Percentiles rank a stretch among this genome's conserved stretches.
Evolutionary conservation across 1,284 basidiomycete species (phyloP).

Genomic region (Peniophora sp.): DNA sequence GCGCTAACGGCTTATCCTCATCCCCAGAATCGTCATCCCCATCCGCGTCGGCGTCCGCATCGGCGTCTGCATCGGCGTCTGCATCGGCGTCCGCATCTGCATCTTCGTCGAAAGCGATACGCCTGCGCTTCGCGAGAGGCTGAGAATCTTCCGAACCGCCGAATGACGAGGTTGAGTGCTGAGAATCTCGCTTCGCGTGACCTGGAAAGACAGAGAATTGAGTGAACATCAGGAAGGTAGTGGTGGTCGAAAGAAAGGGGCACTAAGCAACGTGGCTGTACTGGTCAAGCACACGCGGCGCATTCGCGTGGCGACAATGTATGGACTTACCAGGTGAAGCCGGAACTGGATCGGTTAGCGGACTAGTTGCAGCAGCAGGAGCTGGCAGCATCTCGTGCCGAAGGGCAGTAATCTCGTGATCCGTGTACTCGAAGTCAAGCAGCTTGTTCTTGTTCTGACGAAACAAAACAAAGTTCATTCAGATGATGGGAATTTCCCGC

Average conservation of each 20-base stretch:
- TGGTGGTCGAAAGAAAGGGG: slow-evolving; percentile 18
- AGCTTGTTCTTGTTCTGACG: slow-evolving; percentile 66
- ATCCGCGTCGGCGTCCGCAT: slow-evolving; percentile 30
- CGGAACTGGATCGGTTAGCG: slow-evolving; percentile 20
- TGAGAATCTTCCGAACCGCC: slow-evolving; percentile 23
- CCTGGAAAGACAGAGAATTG: slow-evolving; percentile 12
- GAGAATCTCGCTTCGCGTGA: slow-evolving; percentile 13
- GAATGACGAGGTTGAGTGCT: slow-evolving; percentile 33
- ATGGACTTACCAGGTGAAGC: slow-evolving; percentile 23
- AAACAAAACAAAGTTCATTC: slow-evolving; percentile 1
- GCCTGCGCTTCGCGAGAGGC: slow-evolving; percentile 24
- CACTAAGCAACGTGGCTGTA: slow-evolving; percentile 9
- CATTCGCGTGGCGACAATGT: not conserved
- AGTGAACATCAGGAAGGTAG: slow-evolving; percentile 12
- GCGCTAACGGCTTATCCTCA: slow-evolving; percentile 55
- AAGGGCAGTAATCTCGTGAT: slow-evolving; percentile 64
- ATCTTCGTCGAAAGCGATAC: slow-evolving; percentile 28
- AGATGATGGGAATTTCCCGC: slow-evolving; percentile 9
- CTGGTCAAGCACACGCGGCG: not conserved
- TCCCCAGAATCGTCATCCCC: slow-evolving; percentile 42
- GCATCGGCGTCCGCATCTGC: slow-evolving; percentile 31
- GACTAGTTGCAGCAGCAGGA: slow-evolving; percentile 38
- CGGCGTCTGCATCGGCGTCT: not conserved
- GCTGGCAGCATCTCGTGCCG: slow-evolving; percentile 59
- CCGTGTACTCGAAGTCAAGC: slow-evolving; percentile 69